These are phyloP conservation scores for Leucosporidium yakuticum DNA, from an alignment of 768 basidiomycete genomes.

Conservation along the genomic window DNA sequence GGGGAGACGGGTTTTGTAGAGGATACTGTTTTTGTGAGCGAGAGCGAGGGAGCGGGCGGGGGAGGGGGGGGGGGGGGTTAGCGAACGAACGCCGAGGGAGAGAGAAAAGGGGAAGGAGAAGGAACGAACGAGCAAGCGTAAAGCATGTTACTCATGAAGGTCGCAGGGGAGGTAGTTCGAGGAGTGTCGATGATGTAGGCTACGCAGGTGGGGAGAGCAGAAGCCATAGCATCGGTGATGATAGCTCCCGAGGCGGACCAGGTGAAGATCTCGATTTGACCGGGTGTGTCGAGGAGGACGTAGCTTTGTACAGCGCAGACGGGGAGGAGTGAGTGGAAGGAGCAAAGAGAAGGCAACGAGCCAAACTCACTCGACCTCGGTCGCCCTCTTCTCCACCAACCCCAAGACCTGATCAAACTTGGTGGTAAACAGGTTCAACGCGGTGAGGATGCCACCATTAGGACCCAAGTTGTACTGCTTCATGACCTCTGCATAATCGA, in stretches of 20 bases:
- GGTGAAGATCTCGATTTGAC: conserved; percentile 99
- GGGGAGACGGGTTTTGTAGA: conserved; percentile 96
- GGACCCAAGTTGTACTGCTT: conserved; percentile 99
- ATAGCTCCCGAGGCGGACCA: conserved; percentile 99
- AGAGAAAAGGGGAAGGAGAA: neutral
- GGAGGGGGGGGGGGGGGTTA: neutral
- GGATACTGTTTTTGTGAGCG: conserved; percentile 54
- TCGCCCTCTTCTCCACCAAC: conserved; percentile 83
- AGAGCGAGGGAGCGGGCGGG: neutral
- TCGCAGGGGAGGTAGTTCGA: conserved; percentile 84
- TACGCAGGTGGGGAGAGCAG: conserved; percentile 84
- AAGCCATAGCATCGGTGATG: conserved; percentile 94
- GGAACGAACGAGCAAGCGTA: conserved; percentile 89
- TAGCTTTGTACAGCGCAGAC: conserved; percentile 53
- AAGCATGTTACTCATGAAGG: conserved; percentile 99
- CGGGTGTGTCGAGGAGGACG: conserved; percentile 92
- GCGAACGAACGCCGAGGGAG: conserved; percentile 2
- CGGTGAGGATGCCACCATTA: conserved; percentile 94
- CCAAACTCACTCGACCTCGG: conserved; percentile 72
- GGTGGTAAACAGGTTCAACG: conserved; percentile 94
- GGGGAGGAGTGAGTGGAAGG: neutral
- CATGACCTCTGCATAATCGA: conserved; percentile 98
- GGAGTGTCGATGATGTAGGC: conserved; percentile 98
- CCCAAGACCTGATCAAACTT: conserved; percentile 96
- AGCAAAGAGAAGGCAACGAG: neutral